These are phyloP conservation scores for Caloboletus firmus DNA, from an alignment of 1,284 basidiomycete genomes.

Conservation along the genomic window DNA sequence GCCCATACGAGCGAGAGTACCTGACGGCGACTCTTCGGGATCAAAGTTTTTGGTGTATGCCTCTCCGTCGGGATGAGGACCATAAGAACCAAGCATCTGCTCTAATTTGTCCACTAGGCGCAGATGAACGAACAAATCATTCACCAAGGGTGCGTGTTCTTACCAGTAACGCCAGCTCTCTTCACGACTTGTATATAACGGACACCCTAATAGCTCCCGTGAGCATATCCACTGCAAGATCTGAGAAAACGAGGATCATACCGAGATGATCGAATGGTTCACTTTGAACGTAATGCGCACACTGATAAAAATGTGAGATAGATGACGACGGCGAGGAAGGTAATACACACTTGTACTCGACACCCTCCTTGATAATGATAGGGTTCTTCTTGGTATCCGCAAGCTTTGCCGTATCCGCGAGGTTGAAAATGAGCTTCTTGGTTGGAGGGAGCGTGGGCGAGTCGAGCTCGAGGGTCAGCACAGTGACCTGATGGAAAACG, in stretches of 20 bases:
- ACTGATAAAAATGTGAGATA: conserved; percentile 40
- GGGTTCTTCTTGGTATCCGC: conserved; percentile 67
- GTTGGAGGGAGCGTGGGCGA: conserved; percentile 66
- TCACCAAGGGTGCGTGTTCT: conserved; percentile 1
- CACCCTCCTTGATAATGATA: conserved; percentile 79
- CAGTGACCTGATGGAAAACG: conserved; percentile 52
- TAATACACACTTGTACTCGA: conserved; percentile 69
- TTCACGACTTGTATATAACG: conserved; percentile 87
- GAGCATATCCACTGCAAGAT: conserved; percentile 9
- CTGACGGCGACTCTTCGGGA: conserved; percentile 76
- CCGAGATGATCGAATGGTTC: conserved; percentile 84
- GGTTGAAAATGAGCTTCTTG: conserved; percentile 59
- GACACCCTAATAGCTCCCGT: conserved; percentile 53
- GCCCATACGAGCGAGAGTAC: conserved; percentile 78
- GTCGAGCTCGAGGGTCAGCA: conserved; percentile 67
- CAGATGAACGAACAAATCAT: conserved; percentile 9
- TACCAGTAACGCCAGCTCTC: conserved; percentile 68
- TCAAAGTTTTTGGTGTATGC: conserved; percentile 72
- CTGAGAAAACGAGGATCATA: conserved; percentile 34
- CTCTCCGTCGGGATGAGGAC: conserved; percentile 59
- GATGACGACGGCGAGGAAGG: neutral
- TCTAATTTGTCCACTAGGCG: conserved; percentile 80
- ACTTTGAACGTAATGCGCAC: conserved; percentile 79
- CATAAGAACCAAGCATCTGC: conserved; percentile 89
- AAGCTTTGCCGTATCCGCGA: conserved; percentile 47